Percentiles rank a stretch among this genome's conserved stretches.
phyloP scores from a whole-genome alignment of 2,329 filamentous ascomycete species.

The Venturia pyrina region DNA sequence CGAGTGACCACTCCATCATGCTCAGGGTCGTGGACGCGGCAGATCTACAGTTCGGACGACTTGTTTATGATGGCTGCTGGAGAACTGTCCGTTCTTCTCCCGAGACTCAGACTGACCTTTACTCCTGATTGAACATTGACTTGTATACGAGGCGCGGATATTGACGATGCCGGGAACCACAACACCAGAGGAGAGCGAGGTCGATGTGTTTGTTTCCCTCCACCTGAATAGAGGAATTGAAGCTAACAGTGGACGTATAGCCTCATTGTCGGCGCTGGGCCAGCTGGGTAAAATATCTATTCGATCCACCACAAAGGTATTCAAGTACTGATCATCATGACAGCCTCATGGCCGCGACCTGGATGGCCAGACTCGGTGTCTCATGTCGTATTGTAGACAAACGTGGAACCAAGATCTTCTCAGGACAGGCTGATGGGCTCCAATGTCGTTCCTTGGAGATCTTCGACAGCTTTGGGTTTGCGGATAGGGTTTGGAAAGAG shows the following conservation, averaged over 20 bases:
- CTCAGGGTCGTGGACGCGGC: not conserved
- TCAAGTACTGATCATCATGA: conserved; percentile 3
- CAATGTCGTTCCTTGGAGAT: conserved; percentile 34
- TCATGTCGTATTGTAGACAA: conserved; percentile 33
- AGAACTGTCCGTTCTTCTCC: not conserved
- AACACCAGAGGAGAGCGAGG: not conserved
- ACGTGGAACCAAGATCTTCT: conserved; percentile 29
- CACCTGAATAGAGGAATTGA: not conserved
- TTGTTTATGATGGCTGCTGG: not conserved
- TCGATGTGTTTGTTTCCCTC: not conserved
- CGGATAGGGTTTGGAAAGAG: conserved; percentile 54
- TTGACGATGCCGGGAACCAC: not conserved
- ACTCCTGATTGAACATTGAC: not conserved
- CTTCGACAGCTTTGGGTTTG: conserved; percentile 56
- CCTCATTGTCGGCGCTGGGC: conserved; percentile 30
- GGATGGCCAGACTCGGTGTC: conserved; percentile 31
- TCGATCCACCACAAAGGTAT: conserved; percentile 1
- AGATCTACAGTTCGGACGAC: not conserved
- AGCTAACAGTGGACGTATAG: conserved; percentile 14
- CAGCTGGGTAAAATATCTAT: conserved; percentile 21
- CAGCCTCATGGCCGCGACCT: conserved; percentile 29
- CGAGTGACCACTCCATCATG: too few species aligned
- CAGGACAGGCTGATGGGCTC: conserved; percentile 33
- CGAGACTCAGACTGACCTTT: too few species aligned
- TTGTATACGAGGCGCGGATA: not conserved